Evolutionary conservation across 164 flowering plant species (phyloP).

Genomic region (Aristolochia californica): DNA sequence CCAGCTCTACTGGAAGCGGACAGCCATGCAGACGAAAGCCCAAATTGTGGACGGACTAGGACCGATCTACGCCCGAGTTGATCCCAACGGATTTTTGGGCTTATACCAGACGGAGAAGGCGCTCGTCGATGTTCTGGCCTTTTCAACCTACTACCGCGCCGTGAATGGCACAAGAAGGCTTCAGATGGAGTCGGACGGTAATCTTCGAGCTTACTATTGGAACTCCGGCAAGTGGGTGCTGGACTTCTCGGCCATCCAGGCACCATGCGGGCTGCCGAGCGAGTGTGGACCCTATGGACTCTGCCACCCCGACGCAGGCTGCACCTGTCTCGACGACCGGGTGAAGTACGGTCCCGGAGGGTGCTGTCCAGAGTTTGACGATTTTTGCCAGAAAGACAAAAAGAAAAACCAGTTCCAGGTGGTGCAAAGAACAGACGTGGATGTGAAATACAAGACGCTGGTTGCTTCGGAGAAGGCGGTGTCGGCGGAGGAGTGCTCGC

Average conservation of each 20-base stretch:
- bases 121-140: conserved; percentile 63
- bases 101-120: conserved; percentile 49
- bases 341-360: conserved; percentile 26
- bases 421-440: conserved; percentile 51
- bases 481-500: conserved; percentile 48
- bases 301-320: conserved; percentile 51
- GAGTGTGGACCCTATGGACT: conserved; percentile 74
- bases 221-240: conserved; percentile 47
- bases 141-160: conserved; percentile 45
- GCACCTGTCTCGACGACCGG: conserved; percentile 56
- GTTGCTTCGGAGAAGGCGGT: conserved; percentile 38
- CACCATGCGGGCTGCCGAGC: conserved; percentile 59
- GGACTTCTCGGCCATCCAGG: conserved; percentile 48
- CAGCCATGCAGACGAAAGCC: conserved; percentile 36
- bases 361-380: conserved; percentile 30
- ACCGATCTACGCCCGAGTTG: conserved; percentile 43
- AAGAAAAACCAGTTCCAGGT: conserved; percentile 14
- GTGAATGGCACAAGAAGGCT: conserved; percentile 39
- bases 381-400: conserved; percentile 28
- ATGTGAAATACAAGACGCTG: conserved; percentile 64
- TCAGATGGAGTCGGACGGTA: conserved; percentile 74
- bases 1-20: conserved; percentile 31
- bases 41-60: conserved; percentile 29
- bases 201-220: conserved; percentile 73
- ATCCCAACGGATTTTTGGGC: conserved; percentile 64